Conservation (phyloP, 345 rosid genomes). For the Excoecaria agallocha region DNA sequence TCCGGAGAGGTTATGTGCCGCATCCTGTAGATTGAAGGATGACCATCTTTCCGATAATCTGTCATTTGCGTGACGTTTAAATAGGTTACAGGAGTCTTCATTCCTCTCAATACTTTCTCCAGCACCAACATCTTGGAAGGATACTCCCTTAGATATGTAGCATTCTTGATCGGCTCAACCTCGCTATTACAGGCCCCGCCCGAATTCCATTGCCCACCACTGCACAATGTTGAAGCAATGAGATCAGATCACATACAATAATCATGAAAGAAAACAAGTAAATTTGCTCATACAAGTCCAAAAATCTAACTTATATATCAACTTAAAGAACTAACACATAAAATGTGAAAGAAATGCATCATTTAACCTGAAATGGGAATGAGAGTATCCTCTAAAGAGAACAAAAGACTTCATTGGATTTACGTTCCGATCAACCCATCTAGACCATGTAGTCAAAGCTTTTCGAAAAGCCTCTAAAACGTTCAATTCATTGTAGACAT, state of each 20-base stretch:
- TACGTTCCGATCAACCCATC: constrained; percentile 83
- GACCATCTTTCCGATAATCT: constrained; percentile 88
- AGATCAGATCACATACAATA: not conserved
- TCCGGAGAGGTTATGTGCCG: constrained; percentile 32
- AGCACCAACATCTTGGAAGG: constrained; percentile 77
- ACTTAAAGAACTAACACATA: not conserved
- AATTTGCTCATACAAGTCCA: not conserved
- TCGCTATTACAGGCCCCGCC: constrained; percentile 90
- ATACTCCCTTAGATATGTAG: constrained; percentile 58
- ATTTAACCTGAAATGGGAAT: constrained; percentile 83
- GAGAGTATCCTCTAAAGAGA: constrained; percentile 89
- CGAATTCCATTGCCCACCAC: constrained; percentile 99
- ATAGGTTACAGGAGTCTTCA: constrained; percentile 77
- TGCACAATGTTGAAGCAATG: constrained; percentile 23
- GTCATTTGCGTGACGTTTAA: constrained; percentile 81
- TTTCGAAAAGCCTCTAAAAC: constrained; percentile 86
- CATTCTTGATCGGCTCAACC: constrained; percentile 80
- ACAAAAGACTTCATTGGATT: constrained; percentile 64
- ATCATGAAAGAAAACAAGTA: not conserved
- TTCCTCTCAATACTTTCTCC: constrained; percentile 66
- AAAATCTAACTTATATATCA: not conserved
- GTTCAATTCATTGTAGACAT: constrained; percentile 66
- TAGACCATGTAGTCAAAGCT: constrained; percentile 86
- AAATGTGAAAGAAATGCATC: not conserved
- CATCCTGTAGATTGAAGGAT: constrained; percentile 85